Evolutionary conservation across 1,284 basidiomycete genomes (phyloP).

Genomic region (Termitomyces sp.): DNA sequence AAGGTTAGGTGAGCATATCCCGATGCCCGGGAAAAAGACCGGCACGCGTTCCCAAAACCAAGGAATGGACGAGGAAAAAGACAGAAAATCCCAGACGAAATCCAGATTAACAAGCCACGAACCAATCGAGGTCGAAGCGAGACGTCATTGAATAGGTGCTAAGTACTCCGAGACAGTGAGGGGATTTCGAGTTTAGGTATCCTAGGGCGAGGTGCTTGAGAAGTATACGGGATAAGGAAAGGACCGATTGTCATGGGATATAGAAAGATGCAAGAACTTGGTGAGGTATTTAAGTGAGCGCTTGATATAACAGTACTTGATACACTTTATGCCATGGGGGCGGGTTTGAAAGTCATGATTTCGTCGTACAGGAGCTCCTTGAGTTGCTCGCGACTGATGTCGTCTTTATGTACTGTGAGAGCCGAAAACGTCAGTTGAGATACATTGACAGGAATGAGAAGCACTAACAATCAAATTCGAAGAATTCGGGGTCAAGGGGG

Average conservation of each 20-base stretch:
- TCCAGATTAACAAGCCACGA: background rate
- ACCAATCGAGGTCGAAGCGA: background rate
- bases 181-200: background rate
- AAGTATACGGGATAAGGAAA: background rate
- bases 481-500: constrained; percentile 87
- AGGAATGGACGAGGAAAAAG: background rate
- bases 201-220: background rate
- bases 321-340: constrained; percentile 38
- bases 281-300: background rate
- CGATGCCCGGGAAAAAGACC: background rate
- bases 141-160: background rate
- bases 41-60: background rate
- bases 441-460: background rate
- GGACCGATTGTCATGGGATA: background rate
- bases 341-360: constrained; percentile 71
- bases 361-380: constrained; percentile 61
- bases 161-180: background rate
- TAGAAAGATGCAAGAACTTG: background rate
- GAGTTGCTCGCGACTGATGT: constrained; percentile 76
- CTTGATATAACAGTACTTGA: background rate
- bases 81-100: background rate
- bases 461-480: constrained; percentile 81
- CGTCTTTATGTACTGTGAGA: constrained; percentile 79
- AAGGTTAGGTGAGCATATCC: constrained; percentile 1
- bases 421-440: background rate